Base-by-base conservation (phyloP, 441 rosid genomes). In the Arabidopsis hybrid region DNA sequence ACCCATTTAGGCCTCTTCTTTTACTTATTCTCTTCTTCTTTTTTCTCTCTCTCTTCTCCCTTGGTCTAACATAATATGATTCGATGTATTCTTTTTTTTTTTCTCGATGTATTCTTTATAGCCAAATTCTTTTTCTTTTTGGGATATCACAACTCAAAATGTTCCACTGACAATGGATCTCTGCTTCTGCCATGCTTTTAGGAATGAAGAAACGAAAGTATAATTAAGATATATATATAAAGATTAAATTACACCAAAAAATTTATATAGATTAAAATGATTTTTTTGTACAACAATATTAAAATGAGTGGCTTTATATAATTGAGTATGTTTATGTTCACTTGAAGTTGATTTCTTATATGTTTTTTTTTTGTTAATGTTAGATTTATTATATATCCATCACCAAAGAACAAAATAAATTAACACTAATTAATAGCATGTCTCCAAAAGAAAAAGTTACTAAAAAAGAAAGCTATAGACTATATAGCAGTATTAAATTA, bases 101-200 rank as follows among this genome's bases (percentile, higher is more conserved):
- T 26, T 26, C 29, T 17, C 45, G 7, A n/a, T 36, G 7, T 32
- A 12, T 50, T 42, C 56, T 50, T 31, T 50, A 74, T 40, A 39
- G 60, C 75, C 47, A n/a, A 39, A 14, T 14, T 39, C 75, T 3
- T 71, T 62, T 72, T 42, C 53, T 42, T 71, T 72, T 32, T 53
- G 63, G 63, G 63, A 70, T 52, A 72, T 52, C 56, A 62, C 51
- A 61, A 60, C 61, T 50, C 38, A n/a, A 47, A 38, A 59, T 18
- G 14, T 13, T 49, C 67, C 59, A 49, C 67, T 50, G 1, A 29
- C 60, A 12, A 49, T 62, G 61, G 46, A 16, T 53, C 4, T 53
- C 45, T 31, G 26, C 57, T 53, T 43, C 49, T 42, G 36, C 38
- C 70, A 45, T 64, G 56, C 39, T 63, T 32, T 31, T n/a, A 49